These are phyloP conservation scores for Chytridium lagenaria DNA, from an alignment of 371 early-diverging fungal genomes.

Conservation along the genomic window DNA sequence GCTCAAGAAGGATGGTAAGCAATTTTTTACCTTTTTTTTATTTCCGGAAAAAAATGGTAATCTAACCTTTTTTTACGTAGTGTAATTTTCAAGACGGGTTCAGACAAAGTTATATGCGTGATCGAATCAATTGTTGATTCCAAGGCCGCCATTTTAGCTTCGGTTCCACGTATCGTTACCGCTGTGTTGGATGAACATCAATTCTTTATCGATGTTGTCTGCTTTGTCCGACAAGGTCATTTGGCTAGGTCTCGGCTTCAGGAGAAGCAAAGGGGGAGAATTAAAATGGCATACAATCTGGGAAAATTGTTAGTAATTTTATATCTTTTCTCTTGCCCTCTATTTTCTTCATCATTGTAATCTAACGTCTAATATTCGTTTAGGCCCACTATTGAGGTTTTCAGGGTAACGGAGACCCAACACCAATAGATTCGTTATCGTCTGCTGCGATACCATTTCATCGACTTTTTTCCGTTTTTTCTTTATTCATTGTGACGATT, in stretches of 20 bases:
- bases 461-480: no score
- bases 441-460: no score
- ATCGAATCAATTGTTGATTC: conserved; percentile 20
- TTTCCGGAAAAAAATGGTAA: no score
- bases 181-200: conserved; percentile 75
- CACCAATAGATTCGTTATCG: no score
- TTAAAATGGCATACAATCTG: conserved; percentile 46
- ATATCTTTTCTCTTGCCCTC: neutral
- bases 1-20: conserved; percentile 66
- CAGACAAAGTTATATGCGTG: neutral
- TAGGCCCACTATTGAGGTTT: conserved; percentile 18
- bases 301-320: conserved; percentile 51
- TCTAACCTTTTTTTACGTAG: conserved; percentile 17
- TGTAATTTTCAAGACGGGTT: conserved; percentile 19
- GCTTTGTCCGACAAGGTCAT: conserved; percentile 65
- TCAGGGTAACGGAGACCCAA: neutral
- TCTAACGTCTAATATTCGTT: neutral
- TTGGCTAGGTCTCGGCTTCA: conserved; percentile 62
- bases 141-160: conserved; percentile 42
- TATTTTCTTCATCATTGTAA: neutral
- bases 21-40: neutral
- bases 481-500: no score
- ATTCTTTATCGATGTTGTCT: conserved; percentile 74
- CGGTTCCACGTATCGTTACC: conserved; percentile 64
- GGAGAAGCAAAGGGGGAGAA: conserved; percentile 51